These are phyloP conservation scores for Bolboschoenus planiculmis DNA, from an alignment of 176 grass and related monocot species.

Conservation along the genomic window DNA sequence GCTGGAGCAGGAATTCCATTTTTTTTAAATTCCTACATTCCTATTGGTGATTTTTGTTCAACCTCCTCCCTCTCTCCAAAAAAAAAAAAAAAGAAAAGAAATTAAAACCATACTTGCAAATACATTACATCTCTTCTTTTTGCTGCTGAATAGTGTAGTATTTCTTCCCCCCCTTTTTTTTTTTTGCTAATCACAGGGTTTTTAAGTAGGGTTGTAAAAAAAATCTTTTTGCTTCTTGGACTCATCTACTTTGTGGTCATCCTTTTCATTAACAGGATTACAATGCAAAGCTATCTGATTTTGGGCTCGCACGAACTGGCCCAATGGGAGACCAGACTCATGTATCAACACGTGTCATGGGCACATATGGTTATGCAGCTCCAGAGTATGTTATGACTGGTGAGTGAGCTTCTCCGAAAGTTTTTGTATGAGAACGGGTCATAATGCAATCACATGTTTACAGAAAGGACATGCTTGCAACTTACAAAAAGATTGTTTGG, in stretches of 20 bases:
- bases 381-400: conserved; percentile 97
- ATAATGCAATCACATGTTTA: not conserved
- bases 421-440: not conserved
- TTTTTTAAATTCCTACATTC: not conserved
- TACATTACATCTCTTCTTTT: conserved; percentile 1
- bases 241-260: conserved; percentile 14
- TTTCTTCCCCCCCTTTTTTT: too few relatives aligned
- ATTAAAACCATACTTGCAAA: not conserved
- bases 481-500: not conserved
- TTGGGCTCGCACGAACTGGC: conserved; percentile 89
- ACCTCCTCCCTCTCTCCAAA: not conserved
- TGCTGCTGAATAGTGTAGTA: conserved; percentile 8
- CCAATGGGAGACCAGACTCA: conserved; percentile 97
- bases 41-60: not conserved
- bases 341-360: conserved; percentile 91
- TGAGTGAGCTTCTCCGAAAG: conserved; percentile 21
- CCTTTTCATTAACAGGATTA: conserved; percentile 55
- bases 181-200: not conserved
- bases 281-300: conserved; percentile 97
- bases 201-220: not conserved
- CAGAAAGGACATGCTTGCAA: not conserved
- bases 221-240: not conserved
- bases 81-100: not conserved
- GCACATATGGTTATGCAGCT: conserved; percentile 92
- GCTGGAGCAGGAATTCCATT: not conserved